phyloP scores from a whole-genome alignment of 2,329 filamentous ascomycete species.

The Neopestalotiopsis clavispora region DNA sequence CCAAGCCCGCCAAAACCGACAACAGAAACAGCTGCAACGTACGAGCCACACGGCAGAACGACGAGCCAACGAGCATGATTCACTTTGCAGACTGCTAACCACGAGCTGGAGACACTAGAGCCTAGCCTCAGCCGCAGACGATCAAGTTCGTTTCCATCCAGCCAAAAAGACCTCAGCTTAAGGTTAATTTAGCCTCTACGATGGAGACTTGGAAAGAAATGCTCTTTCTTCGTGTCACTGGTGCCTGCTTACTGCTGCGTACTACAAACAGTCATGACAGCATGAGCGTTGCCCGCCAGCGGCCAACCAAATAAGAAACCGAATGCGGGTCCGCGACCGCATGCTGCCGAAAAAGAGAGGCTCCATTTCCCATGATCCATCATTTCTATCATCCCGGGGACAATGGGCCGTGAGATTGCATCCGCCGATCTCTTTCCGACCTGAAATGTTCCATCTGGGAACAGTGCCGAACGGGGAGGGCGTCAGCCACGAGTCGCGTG shows the following conservation, averaged over 20 bases:
- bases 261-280: neutral
- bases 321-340: neutral
- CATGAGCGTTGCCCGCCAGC: neutral
- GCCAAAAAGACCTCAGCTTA: neutral
- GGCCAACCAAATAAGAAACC: neutral
- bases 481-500: neutral
- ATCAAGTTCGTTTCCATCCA: neutral
- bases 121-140: neutral
- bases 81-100: neutral
- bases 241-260: too few species aligned
- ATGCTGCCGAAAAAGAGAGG: neutral
- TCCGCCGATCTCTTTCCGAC: neutral
- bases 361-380: neutral
- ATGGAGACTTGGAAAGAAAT: neutral
- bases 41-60: neutral
- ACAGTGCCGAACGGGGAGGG: neutral
- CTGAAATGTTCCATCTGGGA: neutral
- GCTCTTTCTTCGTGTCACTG: neutral
- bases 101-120: neutral
- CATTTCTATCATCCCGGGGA: neutral
- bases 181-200: slow-evolving; percentile 6
- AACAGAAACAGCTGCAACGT: neutral
- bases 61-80: neutral
- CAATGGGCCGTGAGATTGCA: neutral
- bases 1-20: too few species aligned